A percentile compares a stretch with the other conserved stretches of the same genome.
Evolutionary conservation across 2,329 filamentous ascomycete species (phyloP).

Genomic region (Trichoderma semiorbis): DNA sequence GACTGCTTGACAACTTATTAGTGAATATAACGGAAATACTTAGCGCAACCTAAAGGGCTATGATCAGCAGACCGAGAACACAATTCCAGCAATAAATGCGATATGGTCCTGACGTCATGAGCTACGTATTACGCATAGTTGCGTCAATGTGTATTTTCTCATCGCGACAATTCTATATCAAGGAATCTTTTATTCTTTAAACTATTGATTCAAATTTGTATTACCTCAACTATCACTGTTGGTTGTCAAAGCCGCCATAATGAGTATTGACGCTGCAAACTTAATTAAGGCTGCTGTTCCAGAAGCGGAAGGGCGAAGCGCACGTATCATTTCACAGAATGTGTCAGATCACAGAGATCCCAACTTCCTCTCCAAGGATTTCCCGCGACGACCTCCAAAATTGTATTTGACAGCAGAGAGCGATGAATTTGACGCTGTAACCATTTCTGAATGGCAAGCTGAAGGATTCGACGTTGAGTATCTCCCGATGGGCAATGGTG

Average conservation of each 20-base stretch:
- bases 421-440: conserved; percentile 40
- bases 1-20: neutral
- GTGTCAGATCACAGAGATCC: conserved; percentile 38
- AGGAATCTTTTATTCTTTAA: neutral
- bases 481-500: conserved; percentile 36
- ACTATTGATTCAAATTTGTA: neutral
- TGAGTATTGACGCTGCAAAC: conserved; percentile 30
- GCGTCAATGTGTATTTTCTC: neutral
- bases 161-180: neutral
- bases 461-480: conserved; percentile 45
- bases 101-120: conserved; percentile 2
- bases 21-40: neutral
- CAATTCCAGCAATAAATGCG: neutral
- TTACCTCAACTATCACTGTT: neutral
- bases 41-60: neutral
- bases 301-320: conserved; percentile 32
- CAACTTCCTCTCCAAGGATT: conserved; percentile 40
- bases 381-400: conserved; percentile 36
- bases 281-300: conserved; percentile 31
- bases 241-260: neutral
- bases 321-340: conserved; percentile 32
- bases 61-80: neutral
- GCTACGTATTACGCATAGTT: conserved; percentile 6
- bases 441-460: conserved; percentile 38
- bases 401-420: conserved; percentile 43